Conservation (phyloP, 129 eudicot genomes). For the Artemisia argyi region DNA sequence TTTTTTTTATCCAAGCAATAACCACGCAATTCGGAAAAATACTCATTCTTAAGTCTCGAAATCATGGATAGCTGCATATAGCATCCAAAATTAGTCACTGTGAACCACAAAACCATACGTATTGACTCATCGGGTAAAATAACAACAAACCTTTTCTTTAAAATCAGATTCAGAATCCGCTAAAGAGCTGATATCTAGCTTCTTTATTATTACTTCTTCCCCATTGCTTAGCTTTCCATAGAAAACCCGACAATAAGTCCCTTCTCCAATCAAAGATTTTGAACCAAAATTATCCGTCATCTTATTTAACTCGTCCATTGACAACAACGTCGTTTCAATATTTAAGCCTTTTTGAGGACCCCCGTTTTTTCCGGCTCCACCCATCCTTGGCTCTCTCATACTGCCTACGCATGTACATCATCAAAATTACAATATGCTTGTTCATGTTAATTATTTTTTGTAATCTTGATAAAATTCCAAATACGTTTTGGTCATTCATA, state of each 20-base stretch:
- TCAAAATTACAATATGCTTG: not conserved
- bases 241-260: conserved; percentile 73
- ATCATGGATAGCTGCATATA: conserved; percentile 61
- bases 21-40: conserved; percentile 30
- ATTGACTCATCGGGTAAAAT: not conserved
- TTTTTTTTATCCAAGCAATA: conserved; percentile 32
- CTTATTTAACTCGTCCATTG: conserved; percentile 66
- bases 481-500: not conserved
- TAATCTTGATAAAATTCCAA: too few species aligned
- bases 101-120: not conserved
- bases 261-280: conserved; percentile 77
- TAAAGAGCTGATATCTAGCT: conserved; percentile 63
- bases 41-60: conserved; percentile 48
- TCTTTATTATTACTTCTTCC: conserved; percentile 56
- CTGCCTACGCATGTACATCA: conserved; percentile 34
- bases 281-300: conserved; percentile 68
- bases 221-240: conserved; percentile 62
- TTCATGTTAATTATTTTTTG: too few species aligned
- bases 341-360: conserved; percentile 52
- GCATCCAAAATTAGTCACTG: not conserved
- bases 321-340: conserved; percentile 58
- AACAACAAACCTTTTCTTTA: conserved; percentile 42
- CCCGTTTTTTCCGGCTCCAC: conserved; percentile 44
- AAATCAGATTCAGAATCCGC: conserved; percentile 74
- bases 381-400: conserved; percentile 58